Conservation (phyloP, 1,139 yeast species). For the Saccharomyces hybrid region DNA sequence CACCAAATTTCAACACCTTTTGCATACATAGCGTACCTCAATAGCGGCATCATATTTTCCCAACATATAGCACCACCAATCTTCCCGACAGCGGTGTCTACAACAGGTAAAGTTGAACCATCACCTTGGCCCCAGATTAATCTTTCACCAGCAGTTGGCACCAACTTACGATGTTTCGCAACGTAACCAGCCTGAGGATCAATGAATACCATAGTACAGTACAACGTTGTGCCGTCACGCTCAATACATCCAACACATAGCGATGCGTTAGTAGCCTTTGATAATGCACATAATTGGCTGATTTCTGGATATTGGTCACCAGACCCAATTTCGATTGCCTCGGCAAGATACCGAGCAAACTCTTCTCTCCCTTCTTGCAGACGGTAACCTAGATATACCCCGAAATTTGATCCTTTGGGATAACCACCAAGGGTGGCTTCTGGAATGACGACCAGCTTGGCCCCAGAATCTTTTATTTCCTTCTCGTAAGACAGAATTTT, state of each 20-base stretch:
- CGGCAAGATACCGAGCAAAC: conserved; percentile 27
- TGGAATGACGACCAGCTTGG: conserved; percentile 35
- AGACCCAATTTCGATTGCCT: background rate
- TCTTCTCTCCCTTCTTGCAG: conserved; percentile 35
- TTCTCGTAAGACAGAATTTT: conserved; percentile 35
- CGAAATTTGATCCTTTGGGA: conserved; percentile 37
- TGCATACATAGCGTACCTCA: conserved; percentile 36
- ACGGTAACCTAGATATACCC: conserved; percentile 36
- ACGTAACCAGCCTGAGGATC: background rate
- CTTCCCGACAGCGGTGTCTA: background rate
- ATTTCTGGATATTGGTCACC: background rate
- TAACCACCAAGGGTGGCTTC: conserved; percentile 39
- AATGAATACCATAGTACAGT: background rate
- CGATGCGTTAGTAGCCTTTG: background rate
- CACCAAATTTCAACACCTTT: conserved; percentile 35
- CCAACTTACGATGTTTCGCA: background rate
- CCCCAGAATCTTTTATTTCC: conserved; percentile 28
- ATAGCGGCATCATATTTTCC: conserved; percentile 7
- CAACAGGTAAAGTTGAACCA: background rate
- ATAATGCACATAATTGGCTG: background rate
- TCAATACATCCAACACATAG: background rate
- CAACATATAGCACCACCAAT: background rate
- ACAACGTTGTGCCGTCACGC: background rate
- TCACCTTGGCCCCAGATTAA: background rate
- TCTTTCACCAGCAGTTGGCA: background rate